Base-by-base conservation (phyloP, 2,329 filamentous ascomycete genomes). In the Phyllosticta capitalensis region DNA sequence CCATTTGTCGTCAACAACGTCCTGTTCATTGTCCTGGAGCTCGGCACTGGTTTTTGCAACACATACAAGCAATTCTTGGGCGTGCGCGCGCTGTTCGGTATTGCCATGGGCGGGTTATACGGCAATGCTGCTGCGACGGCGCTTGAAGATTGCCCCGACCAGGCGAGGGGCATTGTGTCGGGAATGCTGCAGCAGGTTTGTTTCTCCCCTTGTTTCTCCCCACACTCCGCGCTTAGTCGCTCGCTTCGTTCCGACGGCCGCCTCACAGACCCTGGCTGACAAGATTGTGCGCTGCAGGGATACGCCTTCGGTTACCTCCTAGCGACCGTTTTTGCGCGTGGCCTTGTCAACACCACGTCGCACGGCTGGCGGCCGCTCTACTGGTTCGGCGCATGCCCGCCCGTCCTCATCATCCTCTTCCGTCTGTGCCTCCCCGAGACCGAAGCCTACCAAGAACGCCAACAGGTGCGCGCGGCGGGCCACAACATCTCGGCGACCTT, bases 341-440 rank as follows among this genome's bases (percentile, higher is more conserved):
- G 79, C 4, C 80, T 94, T 6, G 83, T 92, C 55, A 76, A 88
- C 71, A 94, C 90, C 0, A 92, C 90, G 0, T 72, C 83, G 0
- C 86, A 95, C 68, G 85, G 81, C 56, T 96, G 91, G 91, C 80
- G 91, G 7, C 89, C 90, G 64, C 78, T 95, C 0, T 95, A 86
- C 78, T 96, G 91, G 90, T 95, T 95, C 71, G 90, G 86, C 12
- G 89, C 90, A 5, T 82, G 86, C 45, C 89, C 89, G 0, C 91
- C 91, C 0, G 80, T 91, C 1, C 72, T 95, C 30, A 87, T 95
- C 73, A 95, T 95, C 68, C 67, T 84, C 58, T 90, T 88, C 78
- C 86, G 91, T 33, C 76, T 92, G 21, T 83, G 81, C 69, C 79
- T 96, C 1, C 88, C 89, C 5, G 91, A 96, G 75, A 95, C 90